phyloP scores from a whole-genome alignment of 352 stramenopile species.

The Elongisporangium prolatum region DNA sequence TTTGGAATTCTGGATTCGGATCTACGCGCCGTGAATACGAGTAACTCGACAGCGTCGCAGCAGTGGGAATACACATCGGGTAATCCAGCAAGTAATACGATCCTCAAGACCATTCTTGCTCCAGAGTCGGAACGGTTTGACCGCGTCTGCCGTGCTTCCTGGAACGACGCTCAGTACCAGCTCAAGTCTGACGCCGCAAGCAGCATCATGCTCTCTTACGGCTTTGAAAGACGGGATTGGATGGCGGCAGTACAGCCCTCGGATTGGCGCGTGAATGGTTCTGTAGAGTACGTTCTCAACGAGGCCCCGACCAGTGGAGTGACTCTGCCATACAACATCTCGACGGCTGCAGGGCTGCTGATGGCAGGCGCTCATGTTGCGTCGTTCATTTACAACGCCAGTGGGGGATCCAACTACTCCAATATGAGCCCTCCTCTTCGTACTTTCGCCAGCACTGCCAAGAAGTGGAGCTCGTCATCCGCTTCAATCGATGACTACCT shows the following conservation, averaged over 20 bases:
- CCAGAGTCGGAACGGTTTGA: neutral
- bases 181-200: neutral
- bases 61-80: neutral
- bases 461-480: neutral
- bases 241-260: neutral
- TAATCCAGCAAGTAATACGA: neutral
- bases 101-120: neutral
- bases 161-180: neutral
- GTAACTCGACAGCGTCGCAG: neutral
- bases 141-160: neutral
- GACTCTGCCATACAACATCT: neutral
- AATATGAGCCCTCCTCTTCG: neutral
- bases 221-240: neutral
- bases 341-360: neutral
- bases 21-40: neutral
- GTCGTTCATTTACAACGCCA: neutral
- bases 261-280: neutral
- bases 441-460: neutral
- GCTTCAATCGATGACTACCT: neutral
- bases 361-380: neutral
- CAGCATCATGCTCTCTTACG: neutral
- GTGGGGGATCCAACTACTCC: neutral
- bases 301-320: neutral
- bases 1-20: neutral
- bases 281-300: neutral